A percentile compares a stretch with the other conserved stretches of the same genome.
These are phyloP conservation scores for Lachancea kluyveri DNA, from an alignment of 805 yeast genomes.

Conservation along the genomic window DNA sequence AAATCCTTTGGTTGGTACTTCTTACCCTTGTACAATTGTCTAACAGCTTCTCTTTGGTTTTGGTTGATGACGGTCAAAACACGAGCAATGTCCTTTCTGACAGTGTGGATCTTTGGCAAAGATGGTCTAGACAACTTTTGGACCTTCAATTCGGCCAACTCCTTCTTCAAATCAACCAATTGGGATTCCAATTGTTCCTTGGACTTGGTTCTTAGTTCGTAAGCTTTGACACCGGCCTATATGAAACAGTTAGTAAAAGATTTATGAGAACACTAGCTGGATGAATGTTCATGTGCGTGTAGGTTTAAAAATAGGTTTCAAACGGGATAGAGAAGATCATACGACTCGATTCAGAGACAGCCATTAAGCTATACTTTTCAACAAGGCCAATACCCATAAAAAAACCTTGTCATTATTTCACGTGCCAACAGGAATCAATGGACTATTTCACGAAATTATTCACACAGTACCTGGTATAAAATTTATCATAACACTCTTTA, in stretches of 20 bases:
- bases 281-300: no score
- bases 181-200: slow-evolving; percentile 94
- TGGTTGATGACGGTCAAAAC: slow-evolving; percentile 95
- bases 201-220: slow-evolving; percentile 94
- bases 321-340: no score
- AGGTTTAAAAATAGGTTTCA: no score
- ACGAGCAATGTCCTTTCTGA: slow-evolving; percentile 97
- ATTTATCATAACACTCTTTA: no score
- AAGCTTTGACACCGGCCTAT: slow-evolving; percentile 87
- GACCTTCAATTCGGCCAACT: slow-evolving; percentile 91
- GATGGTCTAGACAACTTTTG: slow-evolving; percentile 91
- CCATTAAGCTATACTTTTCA: no score
- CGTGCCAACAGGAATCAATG: no score
- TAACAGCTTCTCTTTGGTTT: slow-evolving; percentile 92
- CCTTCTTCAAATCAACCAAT: slow-evolving; percentile 94
- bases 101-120: slow-evolving; percentile 93
- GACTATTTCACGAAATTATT: no score
- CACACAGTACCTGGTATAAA: no score
- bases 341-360: no score
- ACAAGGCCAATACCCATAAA: no score
- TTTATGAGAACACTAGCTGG: neutral
- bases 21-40: slow-evolving; percentile 91
- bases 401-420: no score
- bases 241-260: slow-evolving; percentile 10
- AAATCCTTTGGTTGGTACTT: slow-evolving; percentile 97